Evolutionary conservation across 257 asterid species (phyloP), one percentile per base, ranked within the genome.

Genomic region (Scutellaria galericulata): DNA sequence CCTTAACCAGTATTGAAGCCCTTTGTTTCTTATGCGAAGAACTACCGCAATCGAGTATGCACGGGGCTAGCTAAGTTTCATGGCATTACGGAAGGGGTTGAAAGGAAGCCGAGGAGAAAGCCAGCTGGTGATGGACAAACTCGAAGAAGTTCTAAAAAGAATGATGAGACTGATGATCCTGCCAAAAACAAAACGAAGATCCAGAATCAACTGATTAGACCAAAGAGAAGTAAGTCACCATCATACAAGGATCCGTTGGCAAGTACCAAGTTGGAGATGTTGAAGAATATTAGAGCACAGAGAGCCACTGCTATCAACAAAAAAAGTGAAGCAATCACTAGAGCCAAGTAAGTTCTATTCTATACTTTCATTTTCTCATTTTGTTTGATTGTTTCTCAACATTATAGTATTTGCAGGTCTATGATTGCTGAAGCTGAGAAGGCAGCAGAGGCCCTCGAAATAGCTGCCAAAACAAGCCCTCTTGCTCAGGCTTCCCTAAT

Each of bases 371-470:
- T 55, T 10, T 6, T 41, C 57, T 31, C 68, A 61, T 45, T 37
- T 52, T 45, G 46, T 7, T 35, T 27, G 42, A 50, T 60, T 40
- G 4, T 46, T 22, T 15, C 27, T 18, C 37, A 37, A 66, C 53
- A 1, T 13, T 18, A 15, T 61, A 47, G 65, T 70, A 22, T 66
- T 40, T 72, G 65, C 90, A 91, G 99, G 87, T 72, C 79, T 74
- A 77, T 94, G 87, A 94, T 91, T 65, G 90, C 90, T 66, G 97
- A 89, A 84, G 97, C 99, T 68, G 96, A 88, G 88, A 91, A 89
- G 68, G 99, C 97, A 13, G 95, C 93, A 4, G 80, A 81, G 74
- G 90, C 91, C 35, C 96, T 94, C 15, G 97, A 89, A 82, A 52
- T 54, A 67, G 88, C 96, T 64, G 94, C 95, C 57, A 75, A 75